phyloP scores from a whole-genome alignment of 257 asterid genomes.

The Gynochthodes officinalis region DNA sequence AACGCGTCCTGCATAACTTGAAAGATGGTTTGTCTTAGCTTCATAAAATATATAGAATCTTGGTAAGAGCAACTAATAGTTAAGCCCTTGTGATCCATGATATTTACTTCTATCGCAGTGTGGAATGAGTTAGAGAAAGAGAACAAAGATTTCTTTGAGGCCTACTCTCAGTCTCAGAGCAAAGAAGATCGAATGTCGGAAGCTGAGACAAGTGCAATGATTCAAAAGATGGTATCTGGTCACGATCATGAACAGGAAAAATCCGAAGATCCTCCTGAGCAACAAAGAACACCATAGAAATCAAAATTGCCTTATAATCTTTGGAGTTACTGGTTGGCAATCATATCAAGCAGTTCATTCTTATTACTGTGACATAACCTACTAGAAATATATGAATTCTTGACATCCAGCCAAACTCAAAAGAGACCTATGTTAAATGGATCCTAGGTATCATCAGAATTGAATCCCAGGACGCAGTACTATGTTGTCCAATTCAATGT shows the following conservation, averaged over 20 bases:
- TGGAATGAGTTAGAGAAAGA: slow-evolving; percentile 51
- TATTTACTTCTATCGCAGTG: slow-evolving; percentile 23
- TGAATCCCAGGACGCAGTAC: slow-evolving; percentile 11
- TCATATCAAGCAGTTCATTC: not conserved
- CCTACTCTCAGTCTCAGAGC: slow-evolving; percentile 33
- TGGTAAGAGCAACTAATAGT: not conserved
- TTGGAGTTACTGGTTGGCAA: slow-evolving; percentile 3
- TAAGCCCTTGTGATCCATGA: not conserved
- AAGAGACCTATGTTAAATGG: not conserved
- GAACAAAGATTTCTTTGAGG: slow-evolving; percentile 43
- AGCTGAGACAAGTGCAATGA: slow-evolving; percentile 33
- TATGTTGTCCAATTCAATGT: slow-evolving; percentile 14
- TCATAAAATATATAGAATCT: too few relatives aligned
- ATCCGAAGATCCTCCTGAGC: slow-evolving; percentile 20
- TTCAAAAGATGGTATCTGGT: slow-evolving; percentile 29
- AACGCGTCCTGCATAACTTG: too few relatives aligned
- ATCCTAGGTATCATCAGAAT: not conserved
- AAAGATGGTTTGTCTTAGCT: not conserved
- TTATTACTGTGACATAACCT: not conserved
- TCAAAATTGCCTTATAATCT: slow-evolving; percentile 4
- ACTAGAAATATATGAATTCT: not conserved
- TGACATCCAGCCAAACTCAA: slow-evolving; percentile 15
- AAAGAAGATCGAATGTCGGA: slow-evolving; percentile 34
- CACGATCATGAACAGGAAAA: slow-evolving; percentile 6
- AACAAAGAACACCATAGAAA: not conserved